These are phyloP conservation scores for Exsudoporus frostii DNA, from an alignment of 768 basidiomycete genomes.

Conservation along the genomic window DNA sequence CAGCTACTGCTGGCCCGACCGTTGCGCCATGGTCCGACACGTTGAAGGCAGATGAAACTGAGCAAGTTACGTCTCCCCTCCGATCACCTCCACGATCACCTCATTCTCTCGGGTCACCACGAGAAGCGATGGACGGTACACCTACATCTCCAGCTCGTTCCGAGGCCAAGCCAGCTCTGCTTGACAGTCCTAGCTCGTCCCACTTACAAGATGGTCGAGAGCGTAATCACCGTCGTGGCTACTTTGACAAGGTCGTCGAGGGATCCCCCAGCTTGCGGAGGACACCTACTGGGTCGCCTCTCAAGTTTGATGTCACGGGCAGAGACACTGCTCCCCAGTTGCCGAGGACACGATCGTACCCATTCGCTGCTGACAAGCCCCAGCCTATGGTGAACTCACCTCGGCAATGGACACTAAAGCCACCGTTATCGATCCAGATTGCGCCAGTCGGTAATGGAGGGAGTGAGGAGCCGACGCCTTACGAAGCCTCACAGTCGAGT, in stretches of 20 bases:
- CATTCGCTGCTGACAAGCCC: conserved; percentile 13
- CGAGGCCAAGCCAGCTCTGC: conserved; percentile 4
- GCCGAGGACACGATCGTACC: conserved; percentile 38
- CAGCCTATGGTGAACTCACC: conserved; percentile 8
- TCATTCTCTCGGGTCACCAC: conserved; percentile 25
- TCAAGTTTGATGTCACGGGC: conserved; percentile 18
- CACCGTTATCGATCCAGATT: conserved; percentile 12
- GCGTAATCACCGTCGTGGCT: conserved; percentile 58
- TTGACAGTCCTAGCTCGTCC: conserved; percentile 11
- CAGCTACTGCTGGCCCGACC: conserved; percentile 33
- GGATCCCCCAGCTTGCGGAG: conserved; percentile 34
- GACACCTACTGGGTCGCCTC: conserved; percentile 52
- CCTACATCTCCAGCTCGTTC: conserved; percentile 5
- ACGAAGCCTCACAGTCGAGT: conserved; percentile 40
- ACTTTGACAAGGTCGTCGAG: conserved; percentile 43
- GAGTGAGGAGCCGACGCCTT: conserved; percentile 45
- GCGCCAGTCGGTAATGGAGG: conserved; percentile 15
- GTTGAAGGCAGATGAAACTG: background rate
- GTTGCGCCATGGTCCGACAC: conserved; percentile 40
- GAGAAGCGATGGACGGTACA: conserved; percentile 7
- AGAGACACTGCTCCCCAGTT: conserved; percentile 23
- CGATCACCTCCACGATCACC: background rate
- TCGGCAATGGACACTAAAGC: conserved; percentile 6
- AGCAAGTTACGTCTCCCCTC: background rate
- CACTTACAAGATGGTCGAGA: conserved; percentile 14